Evolutionary conservation across 352 stramenopile genomes (phyloP).

Genomic region (Phytophthora lateralis): DNA sequence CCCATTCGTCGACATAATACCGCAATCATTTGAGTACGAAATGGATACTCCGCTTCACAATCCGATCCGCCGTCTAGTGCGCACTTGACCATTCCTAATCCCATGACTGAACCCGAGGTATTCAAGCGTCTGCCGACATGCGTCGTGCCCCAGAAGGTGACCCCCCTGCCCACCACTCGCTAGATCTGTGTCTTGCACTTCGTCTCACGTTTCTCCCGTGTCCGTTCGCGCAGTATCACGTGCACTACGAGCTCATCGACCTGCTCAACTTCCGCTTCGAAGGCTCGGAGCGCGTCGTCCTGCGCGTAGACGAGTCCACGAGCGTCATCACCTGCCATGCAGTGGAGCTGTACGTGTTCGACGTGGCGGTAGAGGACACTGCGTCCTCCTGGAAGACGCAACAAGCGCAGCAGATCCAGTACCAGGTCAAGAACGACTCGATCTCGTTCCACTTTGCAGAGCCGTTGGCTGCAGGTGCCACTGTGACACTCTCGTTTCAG

Average conservation of each 20-base stretch:
- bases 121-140: slow-evolving; percentile 67
- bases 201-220: slow-evolving; percentile 5
- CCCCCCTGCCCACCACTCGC: background rate
- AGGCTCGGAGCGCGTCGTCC: slow-evolving; percentile 57
- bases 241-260: slow-evolving; percentile 82
- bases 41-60: slow-evolving; percentile 1
- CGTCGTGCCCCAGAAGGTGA: slow-evolving; percentile 64
- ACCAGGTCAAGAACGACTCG: slow-evolving; percentile 54
- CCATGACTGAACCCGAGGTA: slow-evolving; percentile 29
- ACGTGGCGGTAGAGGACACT: slow-evolving; percentile 63
- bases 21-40: slow-evolving; percentile 6
- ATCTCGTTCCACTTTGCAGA: slow-evolving; percentile 67
- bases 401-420: slow-evolving; percentile 54
- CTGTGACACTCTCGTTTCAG: slow-evolving; percentile 46
- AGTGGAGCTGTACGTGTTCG: slow-evolving; percentile 92
- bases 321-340: slow-evolving; percentile 92
- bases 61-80: slow-evolving; percentile 19
- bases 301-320: slow-evolving; percentile 64
- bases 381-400: slow-evolving; percentile 25
- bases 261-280: slow-evolving; percentile 83
- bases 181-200: background rate
- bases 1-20: slow-evolving; percentile 28
- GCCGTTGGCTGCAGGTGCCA: slow-evolving; percentile 34
- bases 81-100: slow-evolving; percentile 22
- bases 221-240: slow-evolving; percentile 47